phyloP scores from a whole-genome alignment of 2,329 filamentous ascomycete species.

The Rhexocercosporidium sp. region DNA sequence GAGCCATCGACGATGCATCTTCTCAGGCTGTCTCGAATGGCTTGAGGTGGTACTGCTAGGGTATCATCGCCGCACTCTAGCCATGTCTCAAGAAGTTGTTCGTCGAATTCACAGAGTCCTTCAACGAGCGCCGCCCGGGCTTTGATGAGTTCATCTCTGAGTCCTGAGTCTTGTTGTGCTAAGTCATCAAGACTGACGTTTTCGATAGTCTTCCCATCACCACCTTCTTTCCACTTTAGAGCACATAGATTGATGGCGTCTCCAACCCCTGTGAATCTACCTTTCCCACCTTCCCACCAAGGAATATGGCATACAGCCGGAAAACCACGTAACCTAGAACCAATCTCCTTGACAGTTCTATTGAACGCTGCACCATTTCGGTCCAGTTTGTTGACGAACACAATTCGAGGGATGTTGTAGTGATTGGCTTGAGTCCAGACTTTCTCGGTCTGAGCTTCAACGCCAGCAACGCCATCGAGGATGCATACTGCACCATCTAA shows the following conservation, averaged over 20 bases:
- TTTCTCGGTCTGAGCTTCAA: slow-evolving; percentile 96
- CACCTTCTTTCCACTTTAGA: slow-evolving; percentile 72
- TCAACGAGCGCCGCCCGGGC: slow-evolving; percentile 83
- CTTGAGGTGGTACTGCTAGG: slow-evolving; percentile 64
- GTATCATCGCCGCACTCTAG: slow-evolving; percentile 78
- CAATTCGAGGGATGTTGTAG: slow-evolving; percentile 81
- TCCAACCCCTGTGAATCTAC: slow-evolving; percentile 80
- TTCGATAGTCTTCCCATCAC: slow-evolving; percentile 67
- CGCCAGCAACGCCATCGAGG: slow-evolving; percentile 88
- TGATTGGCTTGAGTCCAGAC: slow-evolving; percentile 91
- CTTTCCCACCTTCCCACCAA: slow-evolving; percentile 80
- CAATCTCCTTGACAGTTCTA: slow-evolving; percentile 84
- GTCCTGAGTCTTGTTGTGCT: slow-evolving; percentile 50
- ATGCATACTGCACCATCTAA: slow-evolving; percentile 93
- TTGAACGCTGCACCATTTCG: slow-evolving; percentile 83
- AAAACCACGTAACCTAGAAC: slow-evolving; percentile 78
- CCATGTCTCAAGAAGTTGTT: slow-evolving; percentile 82
- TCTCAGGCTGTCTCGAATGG: slow-evolving; percentile 77
- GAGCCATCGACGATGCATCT: slow-evolving; percentile 70
- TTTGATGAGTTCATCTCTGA: slow-evolving; percentile 71
- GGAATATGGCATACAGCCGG: slow-evolving; percentile 94
- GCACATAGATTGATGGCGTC: slow-evolving; percentile 80
- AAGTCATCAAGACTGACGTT: slow-evolving; percentile 61
- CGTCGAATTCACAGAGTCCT: slow-evolving; percentile 85
- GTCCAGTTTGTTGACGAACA: slow-evolving; percentile 86